Base-by-base conservation (phyloP, 2,329 filamentous ascomycete species). In the Colletotrichum musicola region DNA sequence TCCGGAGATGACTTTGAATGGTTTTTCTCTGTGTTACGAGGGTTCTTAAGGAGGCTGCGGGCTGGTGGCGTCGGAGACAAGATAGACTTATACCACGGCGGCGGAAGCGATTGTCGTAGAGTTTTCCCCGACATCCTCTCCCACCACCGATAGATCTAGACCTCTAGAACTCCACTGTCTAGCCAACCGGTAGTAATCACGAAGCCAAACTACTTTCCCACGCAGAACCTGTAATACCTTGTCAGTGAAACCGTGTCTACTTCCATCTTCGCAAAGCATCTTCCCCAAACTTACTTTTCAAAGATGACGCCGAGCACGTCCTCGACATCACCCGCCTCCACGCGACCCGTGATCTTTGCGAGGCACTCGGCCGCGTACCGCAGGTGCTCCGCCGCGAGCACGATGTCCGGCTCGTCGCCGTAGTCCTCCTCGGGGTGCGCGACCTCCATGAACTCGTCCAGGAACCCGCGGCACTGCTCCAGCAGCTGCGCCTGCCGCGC, bases 291-390 rank as follows among this genome's bases (percentile, higher is more conserved):
- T 85, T 82, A 97, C 93, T 97, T 98, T 79, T 98, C 95, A 82
- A 99, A 99, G 4, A 99, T 95, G 22, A 99, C 95, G 0, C 96
- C 96, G 51, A 99, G 82, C 7, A 99, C 93, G 77, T 98, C 96
- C 78, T 99, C 95, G 16, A 98, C 94, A 79, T 98, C 95, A 2
- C 94, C 93, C 47, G 88, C 88, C 74, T 94, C 93, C 1, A 94
- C 95, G 63, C 89, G 89, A 0, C 96, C 96, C 1, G 94, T 98
- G 74, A 98, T 97, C 65, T 90, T 89, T 2, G 94, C 92, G n/a
- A 98, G 84, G 71, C 89, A 91, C 60, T 91, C 88, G 1, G 93
- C 94, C 13, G 94, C 95, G 72, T 89, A 89, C 50, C 96, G 90
- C 63, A 99, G 84, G 76, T 95, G 90, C 79, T 99, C 96, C 0